Evolutionary conservation across 371 early-diverging fungal genomes (phyloP), one percentile per base, ranked within the genome.

Genomic region (Zychaea mexicana): DNA sequence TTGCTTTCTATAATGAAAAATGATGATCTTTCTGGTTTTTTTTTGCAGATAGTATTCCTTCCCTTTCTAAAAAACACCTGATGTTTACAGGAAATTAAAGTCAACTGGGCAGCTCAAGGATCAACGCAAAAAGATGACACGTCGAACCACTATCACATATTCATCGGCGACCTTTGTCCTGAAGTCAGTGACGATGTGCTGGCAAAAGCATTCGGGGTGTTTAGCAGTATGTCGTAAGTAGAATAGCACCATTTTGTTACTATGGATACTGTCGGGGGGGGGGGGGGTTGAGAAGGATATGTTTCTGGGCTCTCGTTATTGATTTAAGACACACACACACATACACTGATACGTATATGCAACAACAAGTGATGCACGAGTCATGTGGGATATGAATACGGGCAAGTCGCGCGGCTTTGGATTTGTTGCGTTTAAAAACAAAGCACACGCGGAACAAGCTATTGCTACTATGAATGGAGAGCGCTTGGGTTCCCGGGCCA

Each of bases 391-490:
- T 65, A 84, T 86, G 66, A 70, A 78, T 46, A 88, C 92, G 22
- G 90, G 90, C 45, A 94, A 93, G 71, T 84, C 87, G 33, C 89
- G 90, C 65, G 95, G 94, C 27, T 94, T 86, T 77, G 91, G 90
- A 15, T 95, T 94, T 77, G 82, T 94, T 39, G 89, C 88, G 47
- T 95, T 93, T 70, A 78, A 87, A 70, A 90, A 93, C 60, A 84
- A 89, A 19, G 82, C 88, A 38, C 94, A 93, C 70, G 94, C 88
- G 57, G 88, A 89, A 22, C 83, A 85, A 60, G 96, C 94, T 2
- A 82, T 90, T 83, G 86, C 85, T 31, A 94, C 93, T 63, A 93
- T 93, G 93, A 88, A 95, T 69, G 94, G 95, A 83, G 82, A 87
- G 60, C 82, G 83, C 81, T 61, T 89, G 22, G 87, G 88, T 32